Percentiles rank a stretch among this genome's conserved stretches.
phyloP scores from a whole-genome alignment of 257 asterid species.

The Jasminum sambac region DNA sequence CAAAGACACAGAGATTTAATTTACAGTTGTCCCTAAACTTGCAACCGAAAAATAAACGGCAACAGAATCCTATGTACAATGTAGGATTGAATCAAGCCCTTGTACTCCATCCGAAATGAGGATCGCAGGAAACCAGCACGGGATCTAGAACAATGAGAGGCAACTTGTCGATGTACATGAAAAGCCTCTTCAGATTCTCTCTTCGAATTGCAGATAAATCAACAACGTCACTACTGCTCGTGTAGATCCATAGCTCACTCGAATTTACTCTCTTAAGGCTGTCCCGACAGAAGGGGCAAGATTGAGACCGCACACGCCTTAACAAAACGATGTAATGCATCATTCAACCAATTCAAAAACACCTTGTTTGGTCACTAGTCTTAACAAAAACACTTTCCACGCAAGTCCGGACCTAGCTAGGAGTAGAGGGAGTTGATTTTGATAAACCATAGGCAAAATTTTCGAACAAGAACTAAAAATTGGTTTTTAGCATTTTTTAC shows the following conservation, averaged over 20 bases:
- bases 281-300: slow-evolving; percentile 91
- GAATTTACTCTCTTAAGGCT: slow-evolving; percentile 67
- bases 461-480: too few species aligned
- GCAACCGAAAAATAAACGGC: background rate
- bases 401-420: too few species aligned
- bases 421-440: too few species aligned
- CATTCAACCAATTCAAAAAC: background rate
- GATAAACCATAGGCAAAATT: too few species aligned
- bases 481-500: too few species aligned
- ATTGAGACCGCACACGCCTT: slow-evolving; percentile 76
- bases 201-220: slow-evolving; percentile 54
- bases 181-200: slow-evolving; percentile 74
- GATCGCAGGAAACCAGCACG: slow-evolving; percentile 49
- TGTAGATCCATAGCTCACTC: slow-evolving; percentile 82
- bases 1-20: background rate
- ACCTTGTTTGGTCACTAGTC: background rate
- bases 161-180: slow-evolving; percentile 62
- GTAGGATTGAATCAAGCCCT: background rate
- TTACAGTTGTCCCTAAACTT: background rate
- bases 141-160: slow-evolving; percentile 62
- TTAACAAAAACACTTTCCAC: too few species aligned
- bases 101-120: slow-evolving; percentile 39
- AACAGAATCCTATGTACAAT: slow-evolving; percentile 10
- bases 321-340: background rate
- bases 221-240: slow-evolving; percentile 55